These are phyloP conservation scores for Allantophomopsis lycopodina DNA, from an alignment of 2,329 filamentous ascomycete genomes.

Conservation along the genomic window DNA sequence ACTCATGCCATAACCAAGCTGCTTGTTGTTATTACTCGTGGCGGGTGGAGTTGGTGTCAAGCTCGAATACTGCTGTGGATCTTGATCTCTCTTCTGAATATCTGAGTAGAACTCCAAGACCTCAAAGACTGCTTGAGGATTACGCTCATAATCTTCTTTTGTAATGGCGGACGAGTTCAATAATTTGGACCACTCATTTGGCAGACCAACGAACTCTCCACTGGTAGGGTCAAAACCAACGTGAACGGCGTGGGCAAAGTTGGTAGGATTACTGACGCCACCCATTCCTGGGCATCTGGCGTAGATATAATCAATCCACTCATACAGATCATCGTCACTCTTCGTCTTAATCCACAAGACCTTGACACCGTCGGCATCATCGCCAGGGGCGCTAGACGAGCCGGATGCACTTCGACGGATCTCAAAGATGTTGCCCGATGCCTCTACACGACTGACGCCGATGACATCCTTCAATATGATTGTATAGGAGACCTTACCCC, in stretches of 20 bases:
- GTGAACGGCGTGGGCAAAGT: constrained; percentile 94
- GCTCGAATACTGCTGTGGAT: constrained; percentile 54
- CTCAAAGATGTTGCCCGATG: constrained; percentile 85
- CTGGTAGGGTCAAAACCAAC: constrained; percentile 95
- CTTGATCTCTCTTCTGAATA: constrained; percentile 62
- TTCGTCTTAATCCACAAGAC: constrained; percentile 89
- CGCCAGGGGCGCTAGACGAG: constrained; percentile 56
- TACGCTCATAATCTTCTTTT: constrained; percentile 96
- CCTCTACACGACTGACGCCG: constrained; percentile 81
- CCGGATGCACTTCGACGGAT: constrained; percentile 66
- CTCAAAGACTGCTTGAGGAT: constrained; percentile 75
- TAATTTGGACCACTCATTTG: constrained; percentile 93
- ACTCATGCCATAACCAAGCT: constrained; percentile 39
- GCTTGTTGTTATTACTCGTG: constrained; percentile 42
- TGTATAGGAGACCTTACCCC: constrained; percentile 74
- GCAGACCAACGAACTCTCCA: constrained; percentile 87
- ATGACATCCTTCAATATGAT: constrained; percentile 79
- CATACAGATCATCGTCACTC: constrained; percentile 90
- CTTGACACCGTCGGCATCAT: constrained; percentile 43
- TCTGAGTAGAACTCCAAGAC: constrained; percentile 79
- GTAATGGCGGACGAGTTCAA: constrained; percentile 94
- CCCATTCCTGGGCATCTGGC: constrained; percentile 95
- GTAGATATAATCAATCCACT: constrained; percentile 98
- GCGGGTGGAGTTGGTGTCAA: constrained; percentile 52
- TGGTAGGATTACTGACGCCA: constrained; percentile 94